Evolutionary conservation across 1,284 basidiomycete genomes (phyloP), one percentile per base, ranked within the genome.

Genomic region (Ganoderma leucocontextum): DNA sequence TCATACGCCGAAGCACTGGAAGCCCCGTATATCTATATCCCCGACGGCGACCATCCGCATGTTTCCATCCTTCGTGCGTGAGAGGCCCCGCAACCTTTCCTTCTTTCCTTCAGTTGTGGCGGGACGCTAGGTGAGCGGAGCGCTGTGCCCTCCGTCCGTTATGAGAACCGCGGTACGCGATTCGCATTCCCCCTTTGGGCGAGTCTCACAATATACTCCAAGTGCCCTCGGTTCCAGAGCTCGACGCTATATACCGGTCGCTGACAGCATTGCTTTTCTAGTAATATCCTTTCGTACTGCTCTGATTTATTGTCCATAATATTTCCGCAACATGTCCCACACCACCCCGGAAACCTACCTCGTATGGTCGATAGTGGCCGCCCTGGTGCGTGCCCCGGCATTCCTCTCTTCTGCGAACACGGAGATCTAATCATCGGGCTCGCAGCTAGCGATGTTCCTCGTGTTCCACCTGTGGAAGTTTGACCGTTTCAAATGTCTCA

Each of bases 391-490:
- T 80, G 29, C 29, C 22, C 25, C 19, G 29, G 52, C 36, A 33
- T 44, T 4, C 2, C 36, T 62, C 15, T 22, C 25, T 10, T 33
- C 52, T 15, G 35, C 9, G 55, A 29, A 33, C 9, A 57, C 15
- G 13, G 22, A 10, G 33, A 36, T 33, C 66, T 25, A 8, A 59
- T 33, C 8, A 22, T 8, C 8, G 8, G 22, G 33, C 33, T 19
- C n/a, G 4, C 68, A 93, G 91, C 80, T 92, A 5, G 86, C 85
- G 4, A 71, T 74, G 5, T 93, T 94, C 76, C 82, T 93, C 6
- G 33, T 92, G 2, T 91, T 86, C 74, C 92, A 94, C 76, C 79
- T 94, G 52, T 94, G 91, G 90, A 89, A 88, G 4, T 94, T 91
- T 76, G 92, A 94, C 77, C 83, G 85, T 62, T 94, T 94, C 82